phyloP scores from a whole-genome alignment of 805 yeast species.

The Nematodospora valgi region DNA sequence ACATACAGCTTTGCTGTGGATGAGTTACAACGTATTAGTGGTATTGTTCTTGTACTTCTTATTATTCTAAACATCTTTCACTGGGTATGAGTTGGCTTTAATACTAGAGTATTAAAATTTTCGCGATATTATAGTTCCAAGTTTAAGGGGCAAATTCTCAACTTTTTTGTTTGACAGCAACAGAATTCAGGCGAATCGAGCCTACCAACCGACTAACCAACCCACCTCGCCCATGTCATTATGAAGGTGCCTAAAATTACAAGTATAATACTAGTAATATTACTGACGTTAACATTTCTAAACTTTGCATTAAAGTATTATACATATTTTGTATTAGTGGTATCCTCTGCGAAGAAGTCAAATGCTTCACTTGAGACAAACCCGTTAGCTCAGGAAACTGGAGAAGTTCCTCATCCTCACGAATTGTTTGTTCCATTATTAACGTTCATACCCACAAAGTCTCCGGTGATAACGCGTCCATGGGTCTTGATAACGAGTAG shows the following conservation, averaged over 20 bases:
- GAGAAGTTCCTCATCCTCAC: constrained; percentile 41
- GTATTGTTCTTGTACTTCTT: no score
- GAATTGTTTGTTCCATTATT: constrained; percentile 47
- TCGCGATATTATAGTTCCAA: no score
- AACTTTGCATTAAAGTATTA: constrained; percentile 35
- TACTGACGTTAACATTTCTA: constrained; percentile 27
- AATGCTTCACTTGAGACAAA: constrained; percentile 17
- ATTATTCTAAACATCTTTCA: no score
- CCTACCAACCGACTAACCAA: no score
- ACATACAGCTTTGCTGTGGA: constrained; percentile 9
- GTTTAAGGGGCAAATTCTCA: no score
- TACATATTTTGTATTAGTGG: constrained; percentile 34
- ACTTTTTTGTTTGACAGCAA: no score
- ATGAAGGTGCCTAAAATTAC: constrained; percentile 36
- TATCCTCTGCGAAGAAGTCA: constrained; percentile 24
- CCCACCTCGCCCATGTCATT: constrained; percentile 3
- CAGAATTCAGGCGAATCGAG: no score
- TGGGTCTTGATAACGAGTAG: constrained; percentile 50
- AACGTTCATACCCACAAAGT: constrained; percentile 46
- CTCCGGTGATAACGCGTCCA: constrained; percentile 39
- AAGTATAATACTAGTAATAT: constrained; percentile 30
- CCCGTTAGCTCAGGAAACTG: constrained; percentile 28
- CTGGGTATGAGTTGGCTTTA: no score
- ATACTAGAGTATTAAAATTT: no score
- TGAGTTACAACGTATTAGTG: constrained; percentile 8